Evolutionary conservation across 1,139 yeast species (phyloP).

Genomic region (Torulaspora pretoriensis): DNA sequence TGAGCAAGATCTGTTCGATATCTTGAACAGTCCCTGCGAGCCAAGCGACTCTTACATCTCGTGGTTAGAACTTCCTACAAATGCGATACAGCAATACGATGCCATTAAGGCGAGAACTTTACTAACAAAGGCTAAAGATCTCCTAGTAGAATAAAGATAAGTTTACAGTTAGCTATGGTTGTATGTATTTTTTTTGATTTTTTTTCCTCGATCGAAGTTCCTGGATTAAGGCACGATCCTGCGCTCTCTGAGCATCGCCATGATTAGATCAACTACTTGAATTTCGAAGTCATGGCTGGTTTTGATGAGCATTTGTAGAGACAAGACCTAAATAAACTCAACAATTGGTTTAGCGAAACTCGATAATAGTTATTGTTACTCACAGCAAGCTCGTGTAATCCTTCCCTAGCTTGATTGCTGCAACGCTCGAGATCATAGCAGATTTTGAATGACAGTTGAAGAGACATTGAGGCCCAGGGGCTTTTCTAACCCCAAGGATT

Average conservation of each 20-base stretch:
- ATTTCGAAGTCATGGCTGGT: too few relatives aligned
- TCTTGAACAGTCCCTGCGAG: constrained; percentile 10
- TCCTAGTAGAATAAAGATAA: neutral
- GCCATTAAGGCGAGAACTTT: constrained; percentile 9
- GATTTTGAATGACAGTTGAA: constrained; percentile 8
- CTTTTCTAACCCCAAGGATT: constrained; percentile 22
- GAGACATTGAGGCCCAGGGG: constrained; percentile 12
- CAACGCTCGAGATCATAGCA: too few relatives aligned
- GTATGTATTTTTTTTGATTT: neutral
- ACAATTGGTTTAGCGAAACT: too few relatives aligned
- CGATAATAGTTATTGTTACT: too few relatives aligned
- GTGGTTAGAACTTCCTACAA: constrained; percentile 21
- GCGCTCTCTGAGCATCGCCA: too few relatives aligned
- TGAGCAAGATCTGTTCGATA: constrained; percentile 3
- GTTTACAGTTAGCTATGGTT: neutral
- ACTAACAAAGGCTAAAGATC: constrained; percentile 5
- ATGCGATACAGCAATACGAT: constrained; percentile 16
- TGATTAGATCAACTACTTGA: too few relatives aligned
- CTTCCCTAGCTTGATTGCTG: too few relatives aligned
- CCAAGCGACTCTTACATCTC: constrained; percentile 11
- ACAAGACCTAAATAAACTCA: too few relatives aligned
- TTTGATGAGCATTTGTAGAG: too few relatives aligned
- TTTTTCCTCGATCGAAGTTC: too few relatives aligned
- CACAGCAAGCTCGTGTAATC: too few relatives aligned
- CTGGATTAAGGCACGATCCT: too few relatives aligned